Evolutionary conservation across 106 monocot species (phyloP).

Genomic region (Agapanthus africanus): DNA sequence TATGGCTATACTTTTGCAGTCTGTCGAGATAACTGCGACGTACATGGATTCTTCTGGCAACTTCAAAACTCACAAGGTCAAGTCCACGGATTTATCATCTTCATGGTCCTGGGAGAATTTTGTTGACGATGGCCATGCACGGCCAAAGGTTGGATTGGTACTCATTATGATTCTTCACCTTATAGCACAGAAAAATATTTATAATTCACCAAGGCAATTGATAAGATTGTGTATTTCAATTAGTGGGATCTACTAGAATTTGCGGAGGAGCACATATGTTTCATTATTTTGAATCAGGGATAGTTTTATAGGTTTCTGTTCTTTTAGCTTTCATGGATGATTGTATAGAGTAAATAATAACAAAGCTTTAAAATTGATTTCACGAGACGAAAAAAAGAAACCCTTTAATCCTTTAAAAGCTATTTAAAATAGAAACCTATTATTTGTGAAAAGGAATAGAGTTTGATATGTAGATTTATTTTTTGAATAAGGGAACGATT

Average conservation of each 20-base stretch:
- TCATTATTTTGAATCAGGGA: neutral
- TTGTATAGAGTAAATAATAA: neutral
- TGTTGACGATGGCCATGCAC: conserved; percentile 7
- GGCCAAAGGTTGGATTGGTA: conserved; percentile 17
- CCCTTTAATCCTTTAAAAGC: too few relatives aligned
- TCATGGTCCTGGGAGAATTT: conserved; percentile 28
- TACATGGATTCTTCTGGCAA: conserved; percentile 26
- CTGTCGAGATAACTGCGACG: conserved; percentile 18
- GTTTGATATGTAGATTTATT: neutral
- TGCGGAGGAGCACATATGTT: neutral
- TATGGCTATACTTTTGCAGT: conserved; percentile 14
- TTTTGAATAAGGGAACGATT: too few relatives aligned
- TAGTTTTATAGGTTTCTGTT: neutral
- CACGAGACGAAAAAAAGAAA: too few relatives aligned
- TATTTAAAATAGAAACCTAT: too few relatives aligned
- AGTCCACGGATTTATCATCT: conserved; percentile 26
- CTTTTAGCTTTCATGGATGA: neutral
- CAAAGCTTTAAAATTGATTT: too few relatives aligned
- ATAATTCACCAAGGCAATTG: neutral
- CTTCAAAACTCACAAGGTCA: conserved; percentile 15
- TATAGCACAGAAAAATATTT: neutral
- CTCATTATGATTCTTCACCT: neutral
- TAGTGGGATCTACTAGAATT: neutral
- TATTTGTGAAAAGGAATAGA: too few relatives aligned
- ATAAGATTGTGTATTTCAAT: neutral